Evolutionary conservation across 331 rosid genomes (phyloP).

Genomic region (Acacia pycnantha): DNA sequence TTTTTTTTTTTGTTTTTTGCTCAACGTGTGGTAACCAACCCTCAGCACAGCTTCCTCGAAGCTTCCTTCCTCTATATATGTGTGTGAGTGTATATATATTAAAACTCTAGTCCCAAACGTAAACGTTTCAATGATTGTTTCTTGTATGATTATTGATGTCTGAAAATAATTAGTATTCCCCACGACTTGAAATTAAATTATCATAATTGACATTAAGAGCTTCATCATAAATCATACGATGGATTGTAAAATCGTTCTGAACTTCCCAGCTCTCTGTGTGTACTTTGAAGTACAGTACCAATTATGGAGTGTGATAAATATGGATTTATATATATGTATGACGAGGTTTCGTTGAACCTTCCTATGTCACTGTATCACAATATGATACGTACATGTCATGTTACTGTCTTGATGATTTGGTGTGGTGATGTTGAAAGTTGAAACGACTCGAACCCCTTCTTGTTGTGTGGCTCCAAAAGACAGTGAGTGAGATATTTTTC

Average conservation of each 20-base stretch:
- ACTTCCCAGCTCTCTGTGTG: not conserved
- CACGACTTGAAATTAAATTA: not conserved
- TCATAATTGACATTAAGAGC: no score
- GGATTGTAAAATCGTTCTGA: not conserved
- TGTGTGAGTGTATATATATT: no score
- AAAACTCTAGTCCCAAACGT: not conserved
- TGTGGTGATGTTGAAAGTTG: no score
- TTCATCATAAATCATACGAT: not conserved
- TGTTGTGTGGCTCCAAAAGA: not conserved
- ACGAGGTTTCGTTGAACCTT: conserved; percentile 5
- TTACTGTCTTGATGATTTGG: not conserved
- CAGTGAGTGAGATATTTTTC: not conserved
- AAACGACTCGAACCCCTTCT: not conserved
- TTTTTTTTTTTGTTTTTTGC: no score
- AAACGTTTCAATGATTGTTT: not conserved
- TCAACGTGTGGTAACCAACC: no score
- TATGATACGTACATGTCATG: not conserved
- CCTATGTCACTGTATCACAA: not conserved
- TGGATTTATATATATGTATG: no score
- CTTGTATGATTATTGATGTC: not conserved
- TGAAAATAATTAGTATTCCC: not conserved
- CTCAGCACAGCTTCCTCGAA: no score
- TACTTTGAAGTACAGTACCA: not conserved
- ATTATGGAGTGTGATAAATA: not conserved
- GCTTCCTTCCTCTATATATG: no score